Evolutionary conservation across 208 protist genomes (phyloP).

Genomic region (Wallacemonas collosoma): DNA sequence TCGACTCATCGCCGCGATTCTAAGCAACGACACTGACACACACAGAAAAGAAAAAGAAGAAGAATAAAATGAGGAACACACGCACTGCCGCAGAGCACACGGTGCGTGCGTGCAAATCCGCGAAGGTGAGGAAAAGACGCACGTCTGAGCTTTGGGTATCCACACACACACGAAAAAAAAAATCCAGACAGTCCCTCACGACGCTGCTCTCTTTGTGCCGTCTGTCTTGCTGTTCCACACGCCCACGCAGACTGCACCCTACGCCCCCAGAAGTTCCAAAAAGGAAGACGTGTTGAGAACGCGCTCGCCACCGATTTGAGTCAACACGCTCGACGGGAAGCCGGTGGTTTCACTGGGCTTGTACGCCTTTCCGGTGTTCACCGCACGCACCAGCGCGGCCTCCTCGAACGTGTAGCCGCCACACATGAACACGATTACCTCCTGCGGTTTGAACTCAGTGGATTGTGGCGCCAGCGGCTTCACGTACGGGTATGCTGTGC

Average conservation of each 20-base stretch:
- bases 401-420: slow-evolving; percentile 86
- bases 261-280: slow-evolving; percentile 36
- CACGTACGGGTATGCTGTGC: slow-evolving; percentile 57
- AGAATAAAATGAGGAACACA: slow-evolving; percentile 8
- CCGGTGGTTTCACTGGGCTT: slow-evolving; percentile 40
- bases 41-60: slow-evolving; percentile 16
- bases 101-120: no score
- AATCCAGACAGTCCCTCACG: no score
- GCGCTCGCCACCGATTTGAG: slow-evolving; percentile 54
- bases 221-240: no score
- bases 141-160: no score
- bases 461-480: slow-evolving; percentile 24
- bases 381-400: slow-evolving; percentile 70
- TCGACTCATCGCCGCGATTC: no score
- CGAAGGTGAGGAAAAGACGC: no score
- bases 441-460: slow-evolving; percentile 55
- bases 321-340: slow-evolving; percentile 38
- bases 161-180: no score
- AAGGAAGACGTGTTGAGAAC: slow-evolving; percentile 67
- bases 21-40: not conserved
- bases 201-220: no score
- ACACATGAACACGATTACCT: slow-evolving; percentile 85
- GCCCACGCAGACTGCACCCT: no score
- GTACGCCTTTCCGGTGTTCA: slow-evolving; percentile 72
- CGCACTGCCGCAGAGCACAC: not conserved